Percentiles rank a stretch among this genome's conserved stretches.
Conservation (phyloP, 768 basidiomycete species). For the Leucocoprinus birnbaumii region DNA sequence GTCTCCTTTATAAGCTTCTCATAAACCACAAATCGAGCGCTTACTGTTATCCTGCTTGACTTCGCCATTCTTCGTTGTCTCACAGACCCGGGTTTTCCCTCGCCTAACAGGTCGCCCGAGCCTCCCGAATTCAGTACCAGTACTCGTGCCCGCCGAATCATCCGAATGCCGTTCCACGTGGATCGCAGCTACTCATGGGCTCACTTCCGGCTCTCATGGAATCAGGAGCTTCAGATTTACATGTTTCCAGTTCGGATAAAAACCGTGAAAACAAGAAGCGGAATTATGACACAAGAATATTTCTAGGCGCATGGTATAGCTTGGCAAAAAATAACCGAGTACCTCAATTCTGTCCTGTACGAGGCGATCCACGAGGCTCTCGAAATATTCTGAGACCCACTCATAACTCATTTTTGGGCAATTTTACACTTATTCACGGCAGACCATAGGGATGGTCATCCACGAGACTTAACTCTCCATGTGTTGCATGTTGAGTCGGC, state of each 20-base stretch:
- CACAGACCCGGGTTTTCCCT: background rate
- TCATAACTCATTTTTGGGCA: no score
- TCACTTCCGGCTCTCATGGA: no score
- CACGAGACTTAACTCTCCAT: no score
- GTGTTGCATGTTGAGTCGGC: no score
- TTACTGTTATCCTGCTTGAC: background rate
- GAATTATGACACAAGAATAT: no score
- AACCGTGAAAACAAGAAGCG: background rate
- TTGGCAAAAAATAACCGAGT: background rate
- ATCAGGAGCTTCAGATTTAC: no score
- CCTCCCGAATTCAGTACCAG: constrained; percentile 1
- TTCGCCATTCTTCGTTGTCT: no score
- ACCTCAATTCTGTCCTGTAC: no score
- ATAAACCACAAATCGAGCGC: background rate
- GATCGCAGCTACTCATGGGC: background rate
- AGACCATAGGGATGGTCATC: no score
- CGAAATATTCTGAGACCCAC: no score
- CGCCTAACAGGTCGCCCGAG: background rate
- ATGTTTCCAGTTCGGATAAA: background rate
- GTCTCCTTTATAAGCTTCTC: background rate
- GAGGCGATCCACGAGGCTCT: background rate
- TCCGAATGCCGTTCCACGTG: background rate
- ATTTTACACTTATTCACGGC: no score
- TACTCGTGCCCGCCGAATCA: background rate
- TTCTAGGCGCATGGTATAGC: background rate